Evolutionary conservation across 2,329 filamentous ascomycete species (phyloP).

Genomic region (Chaetomiaceae sp.): DNA sequence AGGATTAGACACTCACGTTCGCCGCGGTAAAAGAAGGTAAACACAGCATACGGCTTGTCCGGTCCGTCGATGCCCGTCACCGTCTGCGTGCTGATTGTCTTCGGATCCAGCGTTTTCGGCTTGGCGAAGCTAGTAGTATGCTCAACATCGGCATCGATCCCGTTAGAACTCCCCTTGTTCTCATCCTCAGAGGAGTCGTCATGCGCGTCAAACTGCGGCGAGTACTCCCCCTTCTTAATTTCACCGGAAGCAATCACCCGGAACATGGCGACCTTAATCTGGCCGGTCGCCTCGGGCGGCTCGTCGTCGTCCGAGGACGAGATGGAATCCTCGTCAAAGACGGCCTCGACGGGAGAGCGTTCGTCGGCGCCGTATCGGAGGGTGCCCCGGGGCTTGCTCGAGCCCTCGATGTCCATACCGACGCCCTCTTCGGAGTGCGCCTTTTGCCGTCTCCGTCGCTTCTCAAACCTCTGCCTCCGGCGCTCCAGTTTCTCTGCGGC

Average conservation of each 20-base stretch:
- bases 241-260: constrained; percentile 92
- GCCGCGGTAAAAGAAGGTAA: constrained; percentile 96
- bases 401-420: constrained; percentile 38
- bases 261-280: constrained; percentile 98
- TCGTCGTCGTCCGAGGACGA: constrained; percentile 78
- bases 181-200: constrained; percentile 78
- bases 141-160: constrained; percentile 78
- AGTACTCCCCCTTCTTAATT: constrained; percentile 97
- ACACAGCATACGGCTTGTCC: constrained; percentile 92
- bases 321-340: constrained; percentile 65
- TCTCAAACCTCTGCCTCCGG: constrained; percentile 74
- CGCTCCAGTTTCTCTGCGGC: constrained; percentile 86
- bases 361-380: constrained; percentile 78
- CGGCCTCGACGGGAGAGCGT: constrained; percentile 66
- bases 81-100: constrained; percentile 96
- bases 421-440: constrained; percentile 36
- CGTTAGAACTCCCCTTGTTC: constrained; percentile 46
- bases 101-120: constrained; percentile 91
- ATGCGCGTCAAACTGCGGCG: constrained; percentile 93
- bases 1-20: constrained; percentile 65
- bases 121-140: constrained; percentile 98
- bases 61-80: constrained; percentile 97
- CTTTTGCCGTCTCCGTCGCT: constrained; percentile 61
- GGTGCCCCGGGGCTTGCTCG: constrained; percentile 50
- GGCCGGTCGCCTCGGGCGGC: constrained; percentile 87